phyloP scores from a whole-genome alignment of 257 asterid species.

The Cinchona pubescens region DNA sequence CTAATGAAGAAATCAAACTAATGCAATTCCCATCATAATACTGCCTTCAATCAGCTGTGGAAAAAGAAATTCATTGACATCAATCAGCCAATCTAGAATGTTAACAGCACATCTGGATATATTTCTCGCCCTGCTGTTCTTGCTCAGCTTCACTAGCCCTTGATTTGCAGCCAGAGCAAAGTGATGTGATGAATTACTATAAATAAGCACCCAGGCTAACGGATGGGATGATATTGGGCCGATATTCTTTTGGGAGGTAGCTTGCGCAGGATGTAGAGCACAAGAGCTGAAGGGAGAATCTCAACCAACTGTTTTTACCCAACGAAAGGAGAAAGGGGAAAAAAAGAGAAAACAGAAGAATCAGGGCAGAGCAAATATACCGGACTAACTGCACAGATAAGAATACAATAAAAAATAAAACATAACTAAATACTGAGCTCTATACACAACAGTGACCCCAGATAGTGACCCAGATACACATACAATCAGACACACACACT shows the following conservation, averaged over 20 bases:
- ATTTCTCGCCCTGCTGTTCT: slow-evolving; percentile 8
- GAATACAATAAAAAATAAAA: too few species aligned
- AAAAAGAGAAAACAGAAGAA: not conserved
- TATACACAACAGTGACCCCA: not conserved
- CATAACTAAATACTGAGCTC: not conserved
- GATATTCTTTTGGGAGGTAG: slow-evolving; percentile 59
- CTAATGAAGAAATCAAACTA: slow-evolving; percentile 13
- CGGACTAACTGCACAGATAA: not conserved
- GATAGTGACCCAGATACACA: too few species aligned
- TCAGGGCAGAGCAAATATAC: not conserved
- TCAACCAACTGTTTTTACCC: slow-evolving; percentile 46
- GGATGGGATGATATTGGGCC: slow-evolving; percentile 62
- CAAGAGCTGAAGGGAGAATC: slow-evolving; percentile 78
- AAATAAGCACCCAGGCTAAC: slow-evolving; percentile 17
- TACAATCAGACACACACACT: not conserved
- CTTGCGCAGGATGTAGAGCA: slow-evolving; percentile 64
- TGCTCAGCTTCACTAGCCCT: slow-evolving; percentile 2
- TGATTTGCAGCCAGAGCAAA: slow-evolving; percentile 1
- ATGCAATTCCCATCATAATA: not conserved
- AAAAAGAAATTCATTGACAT: slow-evolving; percentile 7
- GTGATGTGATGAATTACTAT: not conserved
- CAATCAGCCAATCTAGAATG: not conserved
- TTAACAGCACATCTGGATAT: not conserved
- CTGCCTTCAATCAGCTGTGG: not conserved
- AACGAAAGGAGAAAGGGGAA: not conserved